A percentile compares a stretch with the other conserved stretches of the same genome.
Evolutionary conservation across 768 basidiomycete genomes (phyloP).

Genomic region (Galerina marginata): DNA sequence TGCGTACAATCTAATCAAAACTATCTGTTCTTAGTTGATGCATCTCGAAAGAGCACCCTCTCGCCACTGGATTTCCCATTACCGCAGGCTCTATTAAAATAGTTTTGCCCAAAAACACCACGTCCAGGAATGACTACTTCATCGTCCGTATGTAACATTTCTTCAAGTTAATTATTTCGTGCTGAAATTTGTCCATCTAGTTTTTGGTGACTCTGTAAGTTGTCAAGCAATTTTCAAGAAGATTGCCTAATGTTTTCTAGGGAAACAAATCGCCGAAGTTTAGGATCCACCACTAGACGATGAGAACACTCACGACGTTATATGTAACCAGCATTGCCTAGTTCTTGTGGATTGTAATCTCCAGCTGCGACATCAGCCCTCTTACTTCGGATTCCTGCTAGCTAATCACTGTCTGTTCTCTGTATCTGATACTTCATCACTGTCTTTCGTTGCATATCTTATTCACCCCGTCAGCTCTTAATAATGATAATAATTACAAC

Average conservation of each 20-base stretch:
- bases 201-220: slow-evolving; percentile 54
- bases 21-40: background rate
- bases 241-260: slow-evolving; percentile 14
- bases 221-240: slow-evolving; percentile 10
- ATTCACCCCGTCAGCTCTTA: background rate
- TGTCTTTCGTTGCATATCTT: slow-evolving; percentile 4
- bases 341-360: background rate
- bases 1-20: slow-evolving; percentile 30
- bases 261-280: slow-evolving; percentile 37
- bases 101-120: slow-evolving; percentile 41
- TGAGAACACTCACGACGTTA: background rate
- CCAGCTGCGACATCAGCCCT: background rate
- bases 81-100: slow-evolving; percentile 42
- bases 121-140: slow-evolving; percentile 45
- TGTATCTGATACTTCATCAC: background rate
- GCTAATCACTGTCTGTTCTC: background rate
- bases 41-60: slow-evolving; percentile 41
- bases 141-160: slow-evolving; percentile 46
- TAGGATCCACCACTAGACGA: slow-evolving; percentile 26
- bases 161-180: background rate
- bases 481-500: too few relatives aligned
- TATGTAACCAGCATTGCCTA: background rate
- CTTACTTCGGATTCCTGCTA: background rate
- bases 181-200: slow-evolving; percentile 25
- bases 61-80: slow-evolving; percentile 47